Percentiles rank a stretch among this genome's conserved stretches.
Conservation (phyloP, 805 yeast genomes). For the Yarrowia sp. region DNA sequence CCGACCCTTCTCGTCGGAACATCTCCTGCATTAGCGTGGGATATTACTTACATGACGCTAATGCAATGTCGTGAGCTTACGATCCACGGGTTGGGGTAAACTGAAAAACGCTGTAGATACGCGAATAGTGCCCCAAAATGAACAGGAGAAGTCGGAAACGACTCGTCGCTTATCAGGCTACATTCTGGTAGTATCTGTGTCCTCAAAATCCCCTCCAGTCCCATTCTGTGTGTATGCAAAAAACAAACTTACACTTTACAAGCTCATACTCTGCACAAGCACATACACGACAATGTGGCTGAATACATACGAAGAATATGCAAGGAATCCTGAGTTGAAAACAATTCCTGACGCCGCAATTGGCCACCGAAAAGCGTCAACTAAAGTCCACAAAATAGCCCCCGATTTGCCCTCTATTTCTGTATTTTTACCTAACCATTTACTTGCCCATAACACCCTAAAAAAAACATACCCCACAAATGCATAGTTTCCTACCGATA, state of each 20-base stretch:
- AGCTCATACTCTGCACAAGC: no score
- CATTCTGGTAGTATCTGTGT: not conserved
- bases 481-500: not conserved
- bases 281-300: conserved; percentile 6
- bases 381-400: not conserved
- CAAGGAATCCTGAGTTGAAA: not conserved
- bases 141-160: not conserved
- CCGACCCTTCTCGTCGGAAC: not conserved
- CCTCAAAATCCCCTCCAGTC: not conserved
- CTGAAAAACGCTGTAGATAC: no score
- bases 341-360: not conserved
- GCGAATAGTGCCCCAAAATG: not conserved
- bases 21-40: conserved; percentile 4
- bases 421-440: not conserved
- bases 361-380: not conserved
- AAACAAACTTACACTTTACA: no score
- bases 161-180: not conserved
- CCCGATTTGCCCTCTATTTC: not conserved
- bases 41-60: conserved; percentile 10
- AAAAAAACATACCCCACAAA: not conserved
- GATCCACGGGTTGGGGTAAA: conserved; percentile 9
- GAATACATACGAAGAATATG: conserved; percentile 5
- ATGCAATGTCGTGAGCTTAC: not conserved
- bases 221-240: no score
- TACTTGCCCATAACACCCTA: no score